Conservation (phyloP, 106 monocot genomes). For the Phalaenopsis equestris region DNA sequence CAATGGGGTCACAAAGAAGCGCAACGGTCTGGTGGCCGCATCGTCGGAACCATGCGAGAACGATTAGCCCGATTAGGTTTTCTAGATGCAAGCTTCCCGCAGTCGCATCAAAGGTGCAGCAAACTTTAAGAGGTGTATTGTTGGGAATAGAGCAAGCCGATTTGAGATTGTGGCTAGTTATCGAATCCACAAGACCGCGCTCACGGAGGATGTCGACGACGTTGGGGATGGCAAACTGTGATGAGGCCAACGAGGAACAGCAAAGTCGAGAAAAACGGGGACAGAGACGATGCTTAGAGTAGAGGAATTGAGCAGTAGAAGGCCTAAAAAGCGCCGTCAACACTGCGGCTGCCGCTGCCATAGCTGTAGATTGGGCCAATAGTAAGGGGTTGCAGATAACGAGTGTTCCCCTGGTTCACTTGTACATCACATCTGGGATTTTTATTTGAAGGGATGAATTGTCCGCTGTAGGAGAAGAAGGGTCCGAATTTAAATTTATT, state of each 20-base stretch:
- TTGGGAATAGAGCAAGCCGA: conserved; percentile 20
- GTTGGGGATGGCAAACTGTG: conserved; percentile 19
- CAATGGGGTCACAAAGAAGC: conserved; percentile 80
- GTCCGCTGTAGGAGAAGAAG: too few species aligned
- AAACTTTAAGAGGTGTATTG: conserved; percentile 36
- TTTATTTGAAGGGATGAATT: too few species aligned
- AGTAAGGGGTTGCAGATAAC: too few species aligned
- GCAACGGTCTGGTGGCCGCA: conserved; percentile 68
- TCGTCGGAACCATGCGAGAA: conserved; percentile 83
- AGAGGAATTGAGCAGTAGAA: conserved; percentile 14
- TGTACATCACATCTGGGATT: too few species aligned
- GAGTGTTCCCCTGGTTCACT: too few species aligned
- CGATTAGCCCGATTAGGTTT: conserved; percentile 76
- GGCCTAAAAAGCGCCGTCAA: conserved; percentile 17
- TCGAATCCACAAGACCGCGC: conserved; percentile 71
- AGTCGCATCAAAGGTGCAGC: conserved; percentile 93
- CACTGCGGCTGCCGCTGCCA: conserved; percentile 9
- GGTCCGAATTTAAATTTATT: too few species aligned
- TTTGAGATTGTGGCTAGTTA: conserved; percentile 58
- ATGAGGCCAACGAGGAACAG: conserved; percentile 8
- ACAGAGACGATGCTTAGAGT: conserved; percentile 12
- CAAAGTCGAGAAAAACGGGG: conserved; percentile 1
- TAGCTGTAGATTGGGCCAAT: not conserved
- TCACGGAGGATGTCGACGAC: conserved; percentile 62
- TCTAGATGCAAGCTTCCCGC: conserved; percentile 93